phyloP scores from a whole-genome alignment of 768 basidiomycete genomes.

The Termitomyces sp. region DNA sequence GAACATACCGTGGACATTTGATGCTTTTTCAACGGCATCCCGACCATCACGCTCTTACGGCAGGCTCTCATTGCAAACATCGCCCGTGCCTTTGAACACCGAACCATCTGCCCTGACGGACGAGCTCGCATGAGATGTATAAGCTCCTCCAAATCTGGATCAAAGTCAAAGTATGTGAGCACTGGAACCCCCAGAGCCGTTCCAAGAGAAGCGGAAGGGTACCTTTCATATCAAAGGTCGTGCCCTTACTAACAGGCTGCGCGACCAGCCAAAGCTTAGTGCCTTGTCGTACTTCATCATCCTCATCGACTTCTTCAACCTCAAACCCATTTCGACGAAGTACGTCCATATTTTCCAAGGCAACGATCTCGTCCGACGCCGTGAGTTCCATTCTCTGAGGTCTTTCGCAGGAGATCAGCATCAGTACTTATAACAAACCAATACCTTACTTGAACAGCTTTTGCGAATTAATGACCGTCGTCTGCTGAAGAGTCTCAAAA shows the following conservation, averaged over 20 bases:
- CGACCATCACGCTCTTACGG: slow-evolving; percentile 94
- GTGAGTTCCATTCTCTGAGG: slow-evolving; percentile 76
- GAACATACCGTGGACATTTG: slow-evolving; percentile 73
- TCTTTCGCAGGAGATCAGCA: slow-evolving; percentile 33
- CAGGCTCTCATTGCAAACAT: slow-evolving; percentile 99
- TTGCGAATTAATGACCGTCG: slow-evolving; percentile 81
- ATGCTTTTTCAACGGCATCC: slow-evolving; percentile 66
- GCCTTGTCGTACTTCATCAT: slow-evolving; percentile 25
- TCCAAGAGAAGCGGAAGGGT: slow-evolving; percentile 4
- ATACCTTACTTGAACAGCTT: slow-evolving; percentile 61
- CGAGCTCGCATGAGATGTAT: slow-evolving; percentile 79
- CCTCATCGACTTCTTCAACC: slow-evolving; percentile 50
- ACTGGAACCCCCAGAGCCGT: not conserved
- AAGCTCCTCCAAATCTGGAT: slow-evolving; percentile 85
- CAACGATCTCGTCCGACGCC: slow-evolving; percentile 84
- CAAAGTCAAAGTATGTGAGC: not conserved
- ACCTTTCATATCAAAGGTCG: slow-evolving; percentile 88
- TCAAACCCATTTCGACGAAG: slow-evolving; percentile 89
- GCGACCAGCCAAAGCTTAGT: slow-evolving; percentile 62
- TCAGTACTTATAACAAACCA: not conserved
- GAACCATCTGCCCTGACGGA: slow-evolving; percentile 75
- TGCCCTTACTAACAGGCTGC: slow-evolving; percentile 89
- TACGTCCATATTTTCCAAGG: slow-evolving; percentile 81
- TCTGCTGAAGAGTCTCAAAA: slow-evolving; percentile 89
- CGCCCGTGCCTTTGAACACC: slow-evolving; percentile 86